These are phyloP conservation scores for Populus alba DNA, from an alignment of 345 rosid genomes.

Conservation along the genomic window DNA sequence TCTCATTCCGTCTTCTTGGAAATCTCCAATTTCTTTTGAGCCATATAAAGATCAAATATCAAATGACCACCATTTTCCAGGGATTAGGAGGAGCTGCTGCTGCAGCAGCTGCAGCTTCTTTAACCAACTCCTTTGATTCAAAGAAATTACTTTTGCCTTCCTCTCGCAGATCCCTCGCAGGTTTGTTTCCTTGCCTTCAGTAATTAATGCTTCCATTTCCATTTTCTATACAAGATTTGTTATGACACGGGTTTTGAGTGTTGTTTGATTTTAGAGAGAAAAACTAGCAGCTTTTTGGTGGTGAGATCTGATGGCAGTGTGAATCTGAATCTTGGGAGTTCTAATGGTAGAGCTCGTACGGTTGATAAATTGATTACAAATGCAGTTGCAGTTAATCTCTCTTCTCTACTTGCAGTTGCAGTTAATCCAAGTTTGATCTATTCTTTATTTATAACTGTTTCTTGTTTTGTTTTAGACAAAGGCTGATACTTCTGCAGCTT, in stretches of 20 bases:
- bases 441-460: neutral
- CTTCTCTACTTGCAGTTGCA: conserved; percentile 43
- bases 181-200: conserved; percentile 22
- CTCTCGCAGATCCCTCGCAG: conserved; percentile 49
- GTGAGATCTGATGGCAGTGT: conserved; percentile 60
- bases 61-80: conserved; percentile 61
- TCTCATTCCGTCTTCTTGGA: conserved; percentile 5
- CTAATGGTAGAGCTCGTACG: conserved; percentile 34
- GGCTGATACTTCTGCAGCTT: conserved; percentile 48
- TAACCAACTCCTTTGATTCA: conserved; percentile 44
- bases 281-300: conserved; percentile 36
- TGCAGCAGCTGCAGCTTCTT: conserved; percentile 35
- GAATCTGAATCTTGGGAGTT: conserved; percentile 29
- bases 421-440: conserved; percentile 25
- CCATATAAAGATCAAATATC: neutral
- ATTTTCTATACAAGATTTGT: neutral
- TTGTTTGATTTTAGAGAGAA: conserved; percentile 41
- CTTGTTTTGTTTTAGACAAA: conserved; percentile 44
- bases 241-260: neutral
- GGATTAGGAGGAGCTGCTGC: conserved; percentile 67
- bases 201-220: neutral
- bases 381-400: conserved; percentile 66
- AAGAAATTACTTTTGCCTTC: conserved; percentile 36
- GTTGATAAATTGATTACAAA: conserved; percentile 51
- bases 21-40: neutral